phyloP scores from a whole-genome alignment of 2,329 filamentous ascomycete genomes.

The Colletotrichum sp. region DNA sequence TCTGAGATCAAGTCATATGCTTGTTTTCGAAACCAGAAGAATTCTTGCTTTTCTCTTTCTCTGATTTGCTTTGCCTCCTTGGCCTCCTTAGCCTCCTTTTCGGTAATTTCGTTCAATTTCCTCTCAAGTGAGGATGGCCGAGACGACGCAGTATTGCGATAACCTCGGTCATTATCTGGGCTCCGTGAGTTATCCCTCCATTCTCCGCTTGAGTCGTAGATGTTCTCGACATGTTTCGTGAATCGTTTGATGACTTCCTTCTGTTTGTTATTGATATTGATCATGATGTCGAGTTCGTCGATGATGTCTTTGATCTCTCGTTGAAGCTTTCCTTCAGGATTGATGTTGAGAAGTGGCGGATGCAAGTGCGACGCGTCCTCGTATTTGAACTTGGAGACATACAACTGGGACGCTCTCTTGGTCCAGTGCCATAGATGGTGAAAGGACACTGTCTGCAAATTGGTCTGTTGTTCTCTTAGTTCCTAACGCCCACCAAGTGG shows the following conservation, averaged over 20 bases:
- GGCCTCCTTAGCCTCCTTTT: no score
- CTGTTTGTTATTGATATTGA: slow-evolving; percentile 42
- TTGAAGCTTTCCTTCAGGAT: slow-evolving; percentile 45
- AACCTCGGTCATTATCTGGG: background rate
- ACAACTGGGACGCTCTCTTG: slow-evolving; percentile 22
- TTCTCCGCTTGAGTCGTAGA: background rate
- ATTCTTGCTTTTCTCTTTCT: background rate
- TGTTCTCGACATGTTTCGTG: slow-evolving; percentile 23
- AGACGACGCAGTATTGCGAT: background rate
- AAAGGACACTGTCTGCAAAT: slow-evolving; percentile 41
- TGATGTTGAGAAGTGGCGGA: slow-evolving; percentile 43
- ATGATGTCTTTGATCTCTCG: slow-evolving; percentile 51
- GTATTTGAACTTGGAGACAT: slow-evolving; percentile 19
- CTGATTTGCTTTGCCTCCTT: no score
- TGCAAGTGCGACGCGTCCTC: slow-evolving; percentile 28
- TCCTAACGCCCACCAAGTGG: no score
- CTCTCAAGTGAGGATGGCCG: background rate
- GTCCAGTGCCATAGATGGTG: slow-evolving; percentile 36
- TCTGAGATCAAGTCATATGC: slow-evolving; percentile 25
- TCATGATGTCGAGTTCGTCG: slow-evolving; percentile 54
- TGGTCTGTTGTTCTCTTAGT: slow-evolving; percentile 27
- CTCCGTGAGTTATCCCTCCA: background rate
- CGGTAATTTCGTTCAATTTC: background rate
- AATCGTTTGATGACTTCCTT: slow-evolving; percentile 33
- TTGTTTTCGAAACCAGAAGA: slow-evolving; percentile 30